Evolutionary conservation across 176 grass and related monocot species (phyloP), one percentile per base, ranked within the genome.

Genomic region (Alopecurus myosuroides): DNA sequence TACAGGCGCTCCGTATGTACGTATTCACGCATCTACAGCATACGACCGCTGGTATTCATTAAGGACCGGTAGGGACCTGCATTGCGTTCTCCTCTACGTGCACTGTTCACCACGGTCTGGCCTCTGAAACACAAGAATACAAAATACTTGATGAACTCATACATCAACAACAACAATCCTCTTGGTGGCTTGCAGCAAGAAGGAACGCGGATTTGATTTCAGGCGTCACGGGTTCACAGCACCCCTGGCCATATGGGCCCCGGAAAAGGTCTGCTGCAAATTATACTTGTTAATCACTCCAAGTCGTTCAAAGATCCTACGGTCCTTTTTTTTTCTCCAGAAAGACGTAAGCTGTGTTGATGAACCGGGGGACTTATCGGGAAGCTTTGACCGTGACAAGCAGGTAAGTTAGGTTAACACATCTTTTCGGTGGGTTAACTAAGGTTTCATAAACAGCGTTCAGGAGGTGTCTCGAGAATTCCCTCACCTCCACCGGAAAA

Each of bases 371-470:
- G 33, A 10, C 7, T 66, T 49, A 15, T 31, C 46, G 26, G 40
- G 57, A 48, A 37, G 45, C 9, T 12, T 44, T 44, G 63, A 82
- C 23, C 22, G 41, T 19, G 55, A 48, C 84, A 72, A 50, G 13
- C 8, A 11, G 58, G 48, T 29, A 44, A 58, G 15, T 34, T 56
- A 61, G 3, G 51, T 56, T 37, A 75, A 55, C 82, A 56, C 69
- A n/a, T 73, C 26, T 70, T 42, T 46, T 53, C 50, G 58, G 15
- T 55, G 41, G 81, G 46, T 42, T 70, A 12, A 36, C 31, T 53
- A 81, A 41, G 25, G 13, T 40, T 41, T 75, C 12, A 40, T 31
- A 52, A 46, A 28, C 84, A 83, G 64, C 55, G 88, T 57, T 78
- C 55, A 56, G 79, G 73, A 79, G 79, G 65, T 83, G n/a, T n/a